A percentile compares a stretch with the other conserved stretches of the same genome.
phyloP scores from a whole-genome alignment of 164 flowering plant species.

The Cinnamomum micranthum region DNA sequence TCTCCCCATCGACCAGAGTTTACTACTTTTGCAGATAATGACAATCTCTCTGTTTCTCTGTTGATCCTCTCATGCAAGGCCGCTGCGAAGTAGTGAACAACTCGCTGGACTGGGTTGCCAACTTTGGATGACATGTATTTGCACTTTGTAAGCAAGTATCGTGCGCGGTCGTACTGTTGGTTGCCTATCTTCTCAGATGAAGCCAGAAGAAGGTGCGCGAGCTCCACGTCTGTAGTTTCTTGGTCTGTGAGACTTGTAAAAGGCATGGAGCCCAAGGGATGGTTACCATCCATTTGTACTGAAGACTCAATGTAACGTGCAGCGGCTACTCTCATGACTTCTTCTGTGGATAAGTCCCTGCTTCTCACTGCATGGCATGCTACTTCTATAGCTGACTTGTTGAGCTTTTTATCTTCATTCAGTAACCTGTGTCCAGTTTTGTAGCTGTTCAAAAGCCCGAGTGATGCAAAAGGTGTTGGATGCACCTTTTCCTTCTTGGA shows the following conservation, averaged over 20 bases:
- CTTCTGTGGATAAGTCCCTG: constrained; percentile 31
- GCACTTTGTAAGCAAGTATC: constrained; percentile 33
- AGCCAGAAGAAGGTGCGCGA: constrained; percentile 38
- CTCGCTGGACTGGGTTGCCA: constrained; percentile 42
- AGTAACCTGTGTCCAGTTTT: constrained; percentile 17
- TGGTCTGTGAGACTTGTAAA: constrained; percentile 26
- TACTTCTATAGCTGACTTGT: constrained; percentile 7
- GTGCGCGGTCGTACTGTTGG: constrained; percentile 42
- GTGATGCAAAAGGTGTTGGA: constrained; percentile 17
- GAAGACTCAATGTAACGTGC: constrained; percentile 33
- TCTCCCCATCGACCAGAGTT: constrained; percentile 1
- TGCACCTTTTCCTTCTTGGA: constrained; percentile 16
- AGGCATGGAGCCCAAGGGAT: constrained; percentile 27
- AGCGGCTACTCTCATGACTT: constrained; percentile 43
- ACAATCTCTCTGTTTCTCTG: constrained; percentile 33
- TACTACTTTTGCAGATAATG: constrained; percentile 6
- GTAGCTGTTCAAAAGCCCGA: constrained; percentile 32
- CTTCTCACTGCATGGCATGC: not conserved
- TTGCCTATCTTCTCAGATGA: constrained; percentile 45
- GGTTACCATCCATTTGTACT: constrained; percentile 8
- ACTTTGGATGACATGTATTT: constrained; percentile 27
- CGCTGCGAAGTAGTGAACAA: constrained; percentile 43
- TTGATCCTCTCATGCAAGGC: constrained; percentile 50
- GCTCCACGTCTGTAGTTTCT: constrained; percentile 35
- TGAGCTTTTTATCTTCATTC: constrained; percentile 13